A percentile compares a stretch with the other conserved stretches of the same genome.
Evolutionary conservation across 768 basidiomycete genomes (phyloP).

Genomic region (Lentinula aciculospora): DNA sequence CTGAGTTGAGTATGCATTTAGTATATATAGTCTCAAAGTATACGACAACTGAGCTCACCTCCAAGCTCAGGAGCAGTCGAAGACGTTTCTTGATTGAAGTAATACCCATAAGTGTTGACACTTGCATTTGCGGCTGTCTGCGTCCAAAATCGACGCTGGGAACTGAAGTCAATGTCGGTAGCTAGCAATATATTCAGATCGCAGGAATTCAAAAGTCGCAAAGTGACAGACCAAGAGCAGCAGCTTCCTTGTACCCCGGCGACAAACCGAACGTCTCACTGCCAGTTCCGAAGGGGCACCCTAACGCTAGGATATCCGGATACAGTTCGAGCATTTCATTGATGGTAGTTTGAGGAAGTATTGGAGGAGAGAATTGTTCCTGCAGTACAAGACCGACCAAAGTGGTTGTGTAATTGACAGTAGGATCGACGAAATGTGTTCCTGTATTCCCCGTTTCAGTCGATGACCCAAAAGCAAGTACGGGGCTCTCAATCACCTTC

Average conservation of each 20-base stretch:
- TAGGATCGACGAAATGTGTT: slow-evolving; percentile 21
- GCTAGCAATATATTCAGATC: background rate
- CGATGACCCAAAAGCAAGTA: background rate
- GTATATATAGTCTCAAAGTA: too few species aligned
- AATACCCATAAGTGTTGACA: slow-evolving; percentile 3
- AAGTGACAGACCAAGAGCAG: too few species aligned
- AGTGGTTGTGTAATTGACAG: slow-evolving; percentile 17
- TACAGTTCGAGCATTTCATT: slow-evolving; percentile 9
- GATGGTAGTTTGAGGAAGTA: slow-evolving; percentile 11
- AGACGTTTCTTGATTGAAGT: slow-evolving; percentile 15
- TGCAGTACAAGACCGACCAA: slow-evolving; percentile 15
- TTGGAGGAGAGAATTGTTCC: slow-evolving; percentile 20
- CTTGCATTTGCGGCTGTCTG: slow-evolving; percentile 2
- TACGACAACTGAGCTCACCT: slow-evolving; percentile 13
- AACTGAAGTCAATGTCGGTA: slow-evolving; percentile 25
- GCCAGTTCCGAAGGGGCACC: background rate
- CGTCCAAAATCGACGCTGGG: slow-evolving; percentile 6
- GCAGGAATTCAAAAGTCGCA: too few species aligned
- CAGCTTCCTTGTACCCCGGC: slow-evolving; percentile 20
- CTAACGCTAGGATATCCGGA: background rate
- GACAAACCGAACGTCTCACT: slow-evolving; percentile 21
- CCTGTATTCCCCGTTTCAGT: too few species aligned
- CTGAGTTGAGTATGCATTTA: too few species aligned
- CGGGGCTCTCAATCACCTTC: slow-evolving; percentile 29
- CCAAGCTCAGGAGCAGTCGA: slow-evolving; percentile 5